phyloP scores from a whole-genome alignment of 139 green algal species.

The Nannochloris sp. region DNA sequence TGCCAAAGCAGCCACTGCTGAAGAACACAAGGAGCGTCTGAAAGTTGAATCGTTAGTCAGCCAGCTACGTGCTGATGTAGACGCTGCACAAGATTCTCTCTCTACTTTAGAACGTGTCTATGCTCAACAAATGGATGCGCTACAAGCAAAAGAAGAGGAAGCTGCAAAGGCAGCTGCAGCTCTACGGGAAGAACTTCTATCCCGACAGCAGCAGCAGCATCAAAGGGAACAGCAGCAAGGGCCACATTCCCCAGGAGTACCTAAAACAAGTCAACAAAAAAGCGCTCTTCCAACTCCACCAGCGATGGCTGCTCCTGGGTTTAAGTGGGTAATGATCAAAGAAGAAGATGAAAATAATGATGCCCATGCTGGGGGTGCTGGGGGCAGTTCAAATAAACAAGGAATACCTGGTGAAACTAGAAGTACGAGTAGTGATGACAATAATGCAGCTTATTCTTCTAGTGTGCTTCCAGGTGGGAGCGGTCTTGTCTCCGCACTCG shows the following conservation, averaged over 20 bases:
- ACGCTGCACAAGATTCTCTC: conserved; percentile 17
- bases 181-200: conserved; percentile 4
- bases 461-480: conserved; percentile 2
- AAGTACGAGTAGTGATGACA: neutral
- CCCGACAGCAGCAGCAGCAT: neutral
- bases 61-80: conserved; percentile 15
- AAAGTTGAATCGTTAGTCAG: conserved; percentile 7
- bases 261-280: too few relatives aligned
- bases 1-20: neutral
- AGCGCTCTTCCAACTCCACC: neutral
- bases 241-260: too few relatives aligned
- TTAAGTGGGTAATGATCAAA: conserved; percentile 58
- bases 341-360: conserved; percentile 41
- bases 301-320: conserved; percentile 22
- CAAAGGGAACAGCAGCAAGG: too few relatives aligned
- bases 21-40: neutral
- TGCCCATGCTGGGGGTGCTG: neutral
- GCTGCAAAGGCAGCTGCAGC: neutral
- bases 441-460: neutral
- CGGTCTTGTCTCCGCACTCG: neutral
- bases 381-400: neutral
- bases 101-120: conserved; percentile 27
- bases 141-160: conserved; percentile 1
- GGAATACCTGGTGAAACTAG: too few relatives aligned
- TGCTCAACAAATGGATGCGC: conserved; percentile 21